Percentiles rank a stretch among this genome's conserved stretches.
phyloP scores from a whole-genome alignment of 352 stramenopile genomes.

The Phytopythium cucurbitacearum region DNA sequence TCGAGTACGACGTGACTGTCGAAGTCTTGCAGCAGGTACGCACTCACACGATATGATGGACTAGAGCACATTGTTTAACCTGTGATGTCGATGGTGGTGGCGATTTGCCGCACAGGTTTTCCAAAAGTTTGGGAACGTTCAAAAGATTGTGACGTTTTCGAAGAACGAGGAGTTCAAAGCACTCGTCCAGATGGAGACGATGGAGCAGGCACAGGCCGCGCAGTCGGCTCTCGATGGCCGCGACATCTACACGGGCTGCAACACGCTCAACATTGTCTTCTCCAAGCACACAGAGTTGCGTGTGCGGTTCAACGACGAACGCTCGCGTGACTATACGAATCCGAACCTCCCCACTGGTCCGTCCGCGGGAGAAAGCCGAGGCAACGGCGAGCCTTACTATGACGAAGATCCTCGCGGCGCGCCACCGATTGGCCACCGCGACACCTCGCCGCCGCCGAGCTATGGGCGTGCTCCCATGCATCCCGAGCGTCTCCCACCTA shows the following conservation, averaged over 20 bases:
- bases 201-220: conserved; percentile 66
- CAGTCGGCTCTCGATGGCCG: conserved; percentile 68
- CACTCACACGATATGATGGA: neutral
- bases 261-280: conserved; percentile 77
- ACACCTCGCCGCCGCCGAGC: neutral
- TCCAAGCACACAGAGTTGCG: conserved; percentile 62
- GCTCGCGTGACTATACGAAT: conserved; percentile 71
- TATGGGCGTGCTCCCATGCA: no score
- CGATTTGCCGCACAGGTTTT: conserved; percentile 38
- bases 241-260: conserved; percentile 86
- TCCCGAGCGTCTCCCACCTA: no score
- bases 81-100: no score
- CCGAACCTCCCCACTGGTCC: conserved; percentile 51
- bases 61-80: neutral
- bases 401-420: neutral
- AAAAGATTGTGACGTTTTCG: conserved; percentile 82
- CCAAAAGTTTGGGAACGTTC: conserved; percentile 79
- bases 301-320: conserved; percentile 77
- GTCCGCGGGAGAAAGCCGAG: neutral
- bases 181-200: conserved; percentile 75
- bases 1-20: conserved; percentile 80
- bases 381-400: neutral
- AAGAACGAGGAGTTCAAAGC: conserved; percentile 81
- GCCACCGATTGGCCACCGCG: no score
- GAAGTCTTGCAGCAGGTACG: conserved; percentile 72